phyloP scores from a whole-genome alignment of 2,329 filamentous ascomycete species.

The Rosellinia necatrix region DNA sequence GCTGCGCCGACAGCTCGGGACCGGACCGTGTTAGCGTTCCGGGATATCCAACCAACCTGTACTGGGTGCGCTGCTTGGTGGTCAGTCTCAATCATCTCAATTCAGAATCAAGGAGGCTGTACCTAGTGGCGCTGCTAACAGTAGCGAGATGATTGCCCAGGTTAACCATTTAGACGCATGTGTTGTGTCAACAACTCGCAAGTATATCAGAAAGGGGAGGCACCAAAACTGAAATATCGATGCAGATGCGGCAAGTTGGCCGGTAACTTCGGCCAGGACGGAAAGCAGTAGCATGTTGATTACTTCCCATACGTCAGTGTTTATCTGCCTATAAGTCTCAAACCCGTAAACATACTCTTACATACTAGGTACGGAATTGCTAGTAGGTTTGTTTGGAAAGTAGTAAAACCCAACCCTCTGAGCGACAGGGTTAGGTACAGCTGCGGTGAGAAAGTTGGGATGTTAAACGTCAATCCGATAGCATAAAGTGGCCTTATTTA shows the following conservation, averaged over 20 bases:
- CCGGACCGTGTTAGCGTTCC: constrained; percentile 62
- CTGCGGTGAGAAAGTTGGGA: constrained; percentile 51
- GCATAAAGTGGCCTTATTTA: constrained; percentile 33
- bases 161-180: constrained; percentile 48
- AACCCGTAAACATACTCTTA: constrained; percentile 40
- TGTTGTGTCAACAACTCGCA: constrained; percentile 48
- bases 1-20: constrained; percentile 62
- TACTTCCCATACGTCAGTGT: constrained; percentile 30
- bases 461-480: constrained; percentile 53
- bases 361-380: constrained; percentile 50
- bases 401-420: constrained; percentile 54
- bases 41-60: constrained; percentile 45
- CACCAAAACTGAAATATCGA: constrained; percentile 62
- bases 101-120: constrained; percentile 4
- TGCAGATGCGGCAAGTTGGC: constrained; percentile 55
- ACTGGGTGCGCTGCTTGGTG: constrained; percentile 31
- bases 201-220: constrained; percentile 61
- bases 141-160: constrained; percentile 48
- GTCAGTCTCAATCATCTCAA: constrained; percentile 12
- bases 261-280: constrained; percentile 49
- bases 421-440: constrained; percentile 59
- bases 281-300: constrained; percentile 45
- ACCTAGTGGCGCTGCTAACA: constrained; percentile 49
- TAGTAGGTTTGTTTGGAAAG: constrained; percentile 60
- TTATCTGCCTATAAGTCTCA: neutral